Percentiles rank a stretch among this genome's conserved stretches.
Conservation (phyloP, 441 rosid genomes). For the Populus hybrid region DNA sequence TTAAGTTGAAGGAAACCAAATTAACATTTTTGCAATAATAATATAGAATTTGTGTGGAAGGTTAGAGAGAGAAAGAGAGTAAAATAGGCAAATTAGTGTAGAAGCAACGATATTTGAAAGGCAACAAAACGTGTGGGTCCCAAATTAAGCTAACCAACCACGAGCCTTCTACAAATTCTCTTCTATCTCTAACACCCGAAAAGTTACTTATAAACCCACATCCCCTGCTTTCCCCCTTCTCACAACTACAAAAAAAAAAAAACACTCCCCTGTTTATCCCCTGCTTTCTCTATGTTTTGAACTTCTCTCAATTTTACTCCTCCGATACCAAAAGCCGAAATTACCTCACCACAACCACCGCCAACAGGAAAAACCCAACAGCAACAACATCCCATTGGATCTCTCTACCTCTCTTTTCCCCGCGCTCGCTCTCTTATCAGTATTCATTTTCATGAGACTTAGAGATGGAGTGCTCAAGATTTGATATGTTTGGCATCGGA, state of each 20-base stretch:
- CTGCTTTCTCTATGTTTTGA: background rate
- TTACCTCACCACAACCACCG: background rate
- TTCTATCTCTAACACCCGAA: background rate
- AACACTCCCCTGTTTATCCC: slow-evolving; percentile 6
- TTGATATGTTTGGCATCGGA: slow-evolving; percentile 37
- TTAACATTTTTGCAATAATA: no score
- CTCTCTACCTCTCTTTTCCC: background rate
- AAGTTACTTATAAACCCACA: slow-evolving; percentile 24
- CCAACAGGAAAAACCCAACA: background rate
- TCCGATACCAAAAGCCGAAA: no score
- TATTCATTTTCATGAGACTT: background rate
- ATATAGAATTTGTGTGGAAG: no score
- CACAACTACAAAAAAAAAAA: background rate
- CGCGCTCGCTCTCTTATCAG: slow-evolving; percentile 7
- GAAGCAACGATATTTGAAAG: slow-evolving; percentile 8
- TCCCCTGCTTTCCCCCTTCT: slow-evolving; percentile 15
- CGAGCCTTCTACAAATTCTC: slow-evolving; percentile 25
- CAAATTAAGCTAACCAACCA: slow-evolving; percentile 29
- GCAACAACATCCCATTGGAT: slow-evolving; percentile 2
- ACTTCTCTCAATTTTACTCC: background rate
- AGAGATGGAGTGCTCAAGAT: slow-evolving; percentile 27
- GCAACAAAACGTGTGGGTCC: slow-evolving; percentile 36
- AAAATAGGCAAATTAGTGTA: slow-evolving; percentile 27
- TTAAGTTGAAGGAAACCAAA: background rate
- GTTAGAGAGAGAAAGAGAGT: no score